These are phyloP conservation scores for Blastocystis sp. DNA, from an alignment of 352 stramenopile genomes.

Conservation along the genomic window DNA sequence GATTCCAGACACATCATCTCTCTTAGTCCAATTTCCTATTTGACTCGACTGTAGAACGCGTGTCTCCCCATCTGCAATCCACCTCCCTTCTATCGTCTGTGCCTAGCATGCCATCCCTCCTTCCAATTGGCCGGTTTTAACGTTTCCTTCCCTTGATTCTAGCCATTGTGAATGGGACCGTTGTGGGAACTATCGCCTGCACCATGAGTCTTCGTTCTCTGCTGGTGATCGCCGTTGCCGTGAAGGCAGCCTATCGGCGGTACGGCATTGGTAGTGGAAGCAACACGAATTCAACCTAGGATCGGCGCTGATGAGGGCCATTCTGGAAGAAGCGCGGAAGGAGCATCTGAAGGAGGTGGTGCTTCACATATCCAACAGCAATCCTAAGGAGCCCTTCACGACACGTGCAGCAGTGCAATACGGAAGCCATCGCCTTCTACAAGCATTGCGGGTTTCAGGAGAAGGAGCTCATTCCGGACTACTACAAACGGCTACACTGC, in stretches of 20 bases:
- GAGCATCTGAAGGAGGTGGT: background rate
- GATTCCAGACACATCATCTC: background rate
- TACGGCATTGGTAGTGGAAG: background rate
- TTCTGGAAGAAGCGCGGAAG: background rate
- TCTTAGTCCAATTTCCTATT: background rate
- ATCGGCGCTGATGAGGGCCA: background rate
- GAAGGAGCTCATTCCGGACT: conserved; percentile 12
- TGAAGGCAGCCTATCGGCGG: conserved; percentile 50
- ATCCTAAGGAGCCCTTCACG: background rate
- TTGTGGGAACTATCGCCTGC: conserved; percentile 11
- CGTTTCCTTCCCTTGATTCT: background rate
- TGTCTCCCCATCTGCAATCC: background rate
- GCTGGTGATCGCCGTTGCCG: conserved; percentile 26
- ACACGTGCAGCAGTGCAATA: conserved; percentile 23
- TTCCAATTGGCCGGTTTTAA: conserved; percentile 4
- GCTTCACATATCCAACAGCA: conserved; percentile 37
- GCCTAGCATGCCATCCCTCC: background rate
- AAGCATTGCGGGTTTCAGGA: background rate
- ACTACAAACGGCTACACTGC: conserved; percentile 10
- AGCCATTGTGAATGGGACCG: conserved; percentile 1
- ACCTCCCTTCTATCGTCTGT: conserved; percentile 23
- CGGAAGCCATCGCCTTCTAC: conserved; percentile 31
- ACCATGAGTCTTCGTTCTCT: background rate
- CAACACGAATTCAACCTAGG: background rate
- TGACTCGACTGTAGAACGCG: background rate